Evolutionary conservation across 371 early-diverging fungal species (phyloP).

Genomic region (Homolaphlyctis polyrhiza): DNA sequence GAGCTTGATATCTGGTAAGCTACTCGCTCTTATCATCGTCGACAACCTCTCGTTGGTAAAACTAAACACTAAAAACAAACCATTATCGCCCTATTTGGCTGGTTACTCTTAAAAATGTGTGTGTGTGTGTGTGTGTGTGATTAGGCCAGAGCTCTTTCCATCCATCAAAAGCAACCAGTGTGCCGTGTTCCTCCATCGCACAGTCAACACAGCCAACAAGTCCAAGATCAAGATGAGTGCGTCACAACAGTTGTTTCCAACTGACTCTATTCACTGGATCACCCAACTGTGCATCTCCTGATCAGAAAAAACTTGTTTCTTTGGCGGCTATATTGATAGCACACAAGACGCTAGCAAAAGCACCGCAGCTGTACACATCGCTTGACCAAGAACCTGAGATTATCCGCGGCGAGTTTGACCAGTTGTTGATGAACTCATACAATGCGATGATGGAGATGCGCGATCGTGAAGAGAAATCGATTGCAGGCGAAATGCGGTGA

Average conservation of each 20-base stretch:
- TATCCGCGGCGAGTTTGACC: constrained; percentile 28
- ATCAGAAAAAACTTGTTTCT: neutral
- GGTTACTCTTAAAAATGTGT: too few relatives aligned
- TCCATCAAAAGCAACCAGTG: constrained; percentile 15
- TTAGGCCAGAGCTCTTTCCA: constrained; percentile 29
- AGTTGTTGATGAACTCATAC: constrained; percentile 17
- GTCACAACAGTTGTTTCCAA: neutral
- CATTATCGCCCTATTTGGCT: too few relatives aligned
- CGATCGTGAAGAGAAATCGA: constrained; percentile 28
- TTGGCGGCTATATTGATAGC: neutral
- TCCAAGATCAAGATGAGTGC: constrained; percentile 16
- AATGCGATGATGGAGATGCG: constrained; percentile 15
- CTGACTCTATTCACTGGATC: neutral
- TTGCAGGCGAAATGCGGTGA: constrained; percentile 9
- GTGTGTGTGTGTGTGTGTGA: too few relatives aligned
- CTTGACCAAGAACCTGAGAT: constrained; percentile 28
- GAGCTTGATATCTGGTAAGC: constrained; percentile 34
- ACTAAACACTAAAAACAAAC: too few relatives aligned
- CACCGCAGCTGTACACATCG: constrained; percentile 13
- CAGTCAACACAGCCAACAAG: constrained; percentile 5
- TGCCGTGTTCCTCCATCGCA: constrained; percentile 23
- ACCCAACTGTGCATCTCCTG: neutral
- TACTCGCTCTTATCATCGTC: too few relatives aligned
- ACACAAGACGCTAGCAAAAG: constrained; percentile 18
- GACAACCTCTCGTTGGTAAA: too few relatives aligned